Evolutionary conservation across 169 alveolate genomes (phyloP).

Genomic region (Plasmodium gallinaceum): DNA sequence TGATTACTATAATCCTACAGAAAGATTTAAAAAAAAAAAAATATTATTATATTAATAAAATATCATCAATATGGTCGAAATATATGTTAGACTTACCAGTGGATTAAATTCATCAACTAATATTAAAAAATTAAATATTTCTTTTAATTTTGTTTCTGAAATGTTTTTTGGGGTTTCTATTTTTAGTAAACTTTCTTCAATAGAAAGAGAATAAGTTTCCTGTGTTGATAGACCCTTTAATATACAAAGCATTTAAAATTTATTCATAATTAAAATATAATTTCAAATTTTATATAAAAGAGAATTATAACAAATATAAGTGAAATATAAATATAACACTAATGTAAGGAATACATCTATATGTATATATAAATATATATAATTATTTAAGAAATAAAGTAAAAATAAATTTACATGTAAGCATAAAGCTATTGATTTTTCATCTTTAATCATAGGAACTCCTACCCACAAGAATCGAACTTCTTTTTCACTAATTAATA

Average conservation of each 20-base stretch:
- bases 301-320: background rate
- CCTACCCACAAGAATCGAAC: constrained; percentile 76
- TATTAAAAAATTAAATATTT: constrained; percentile 53
- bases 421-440: constrained; percentile 32
- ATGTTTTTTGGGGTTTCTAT: background rate
- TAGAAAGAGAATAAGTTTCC: constrained; percentile 51
- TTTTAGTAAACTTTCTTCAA: constrained; percentile 27
- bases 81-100: constrained; percentile 15
- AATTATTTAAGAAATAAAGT: background rate
- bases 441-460: constrained; percentile 57
- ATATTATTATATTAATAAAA: background rate
- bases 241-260: background rate
- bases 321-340: background rate
- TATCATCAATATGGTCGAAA: background rate
- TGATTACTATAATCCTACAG: constrained; percentile 62
- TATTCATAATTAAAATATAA: background rate
- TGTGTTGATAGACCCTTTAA: constrained; percentile 68
- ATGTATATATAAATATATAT: background rate
- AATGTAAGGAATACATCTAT: background rate
- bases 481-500: constrained; percentile 45
- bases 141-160: constrained; percentile 24
- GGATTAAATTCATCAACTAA: constrained; percentile 68
- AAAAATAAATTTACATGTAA: constrained; percentile 38
- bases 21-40: background rate
- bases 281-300: too few relatives aligned